Base-by-base conservation (phyloP, 768 basidiomycete genomes). In the Coprinopsis cinerea region DNA sequence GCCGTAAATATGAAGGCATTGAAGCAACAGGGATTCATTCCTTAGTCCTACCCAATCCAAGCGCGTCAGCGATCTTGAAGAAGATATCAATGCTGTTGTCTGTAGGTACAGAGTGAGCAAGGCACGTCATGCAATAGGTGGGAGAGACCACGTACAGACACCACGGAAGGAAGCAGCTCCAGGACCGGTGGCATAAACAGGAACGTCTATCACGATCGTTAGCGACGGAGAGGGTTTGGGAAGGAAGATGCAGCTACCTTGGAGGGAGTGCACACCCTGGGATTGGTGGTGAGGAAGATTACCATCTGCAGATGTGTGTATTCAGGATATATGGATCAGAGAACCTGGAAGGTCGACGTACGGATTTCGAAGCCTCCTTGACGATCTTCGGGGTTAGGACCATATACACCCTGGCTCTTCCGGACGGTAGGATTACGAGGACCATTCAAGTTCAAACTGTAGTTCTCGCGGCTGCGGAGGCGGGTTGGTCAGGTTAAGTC, bases 71-170 rank as follows among this genome's bases (percentile, higher is more conserved):
- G 36, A 69, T 61, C 55, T 69, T 71, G 63, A 68, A 71, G 56
- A 71, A 71, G 32, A 69, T 65, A 48, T 74, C 72, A 51, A 72
- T 64, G 61, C 67, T 71, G 59, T 70, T 73, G 58, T 73, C 72
- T 74, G 47, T 39, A 9, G 36, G 17, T 18, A n/a, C 18, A 39
- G 18, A 39, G 7, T 18, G 11, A 39, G 36, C 18, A 9, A 6
- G 6, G 10, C 11, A 39, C 18, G 17, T 10, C 6, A 39, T 10
- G 7, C 17, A 6, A 36, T 24, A 36, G 36, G 27, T 35, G 17
- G 18, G 32, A 42, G 26, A 24, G 3, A 13, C 24, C 25, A 68
- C 70, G 63, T 49, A 73, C 73, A 72, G 45, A 69, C 67, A 26
- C 73, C 72, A 28, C 70, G 61, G 68, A 74, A 73, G 5, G 62